phyloP scores from a whole-genome alignment of 2,329 filamentous ascomycete genomes.

The Penicillium corylophilum region DNA sequence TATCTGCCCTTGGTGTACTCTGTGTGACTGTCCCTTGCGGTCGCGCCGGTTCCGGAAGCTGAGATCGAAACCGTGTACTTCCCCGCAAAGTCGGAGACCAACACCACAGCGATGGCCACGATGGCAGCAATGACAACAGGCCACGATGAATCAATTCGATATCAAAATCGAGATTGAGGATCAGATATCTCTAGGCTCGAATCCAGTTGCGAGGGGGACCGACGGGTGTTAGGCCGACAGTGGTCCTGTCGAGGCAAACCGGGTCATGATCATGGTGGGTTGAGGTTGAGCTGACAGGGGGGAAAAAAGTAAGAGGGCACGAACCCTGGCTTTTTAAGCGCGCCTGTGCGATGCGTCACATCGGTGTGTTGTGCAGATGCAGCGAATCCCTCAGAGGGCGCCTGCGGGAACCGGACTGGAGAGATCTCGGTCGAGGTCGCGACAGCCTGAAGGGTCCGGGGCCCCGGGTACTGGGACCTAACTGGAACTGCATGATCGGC shows the following conservation, averaged over 20 bases:
- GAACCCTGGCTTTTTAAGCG: slow-evolving; percentile 5
- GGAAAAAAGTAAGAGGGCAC: slow-evolving; percentile 1
- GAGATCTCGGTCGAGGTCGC: neutral
- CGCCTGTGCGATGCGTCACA: slow-evolving; percentile 15
- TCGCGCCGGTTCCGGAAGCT: neutral
- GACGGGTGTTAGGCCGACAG: slow-evolving; percentile 8
- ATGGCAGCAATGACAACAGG: neutral
- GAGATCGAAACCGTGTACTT: neutral
- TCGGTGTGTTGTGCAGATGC: slow-evolving; percentile 18
- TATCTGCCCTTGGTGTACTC: neutral
- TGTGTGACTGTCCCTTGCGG: neutral
- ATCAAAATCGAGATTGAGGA: neutral
- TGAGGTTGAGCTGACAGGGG: neutral
- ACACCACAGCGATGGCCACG: neutral
- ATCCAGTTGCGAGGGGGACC: neutral
- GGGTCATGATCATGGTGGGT: slow-evolving; percentile 10
- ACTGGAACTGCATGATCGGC: slow-evolving; percentile 6
- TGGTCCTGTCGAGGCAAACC: slow-evolving; percentile 5
- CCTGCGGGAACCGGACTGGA: neutral
- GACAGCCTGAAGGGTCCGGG: neutral
- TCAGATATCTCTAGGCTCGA: neutral
- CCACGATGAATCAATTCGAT: neutral
- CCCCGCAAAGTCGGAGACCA: neutral
- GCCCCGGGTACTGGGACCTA: neutral
- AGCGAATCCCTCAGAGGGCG: neutral